Base-by-base conservation (phyloP, 176 grass and related monocot species). In the Paspalum notatum region DNA sequence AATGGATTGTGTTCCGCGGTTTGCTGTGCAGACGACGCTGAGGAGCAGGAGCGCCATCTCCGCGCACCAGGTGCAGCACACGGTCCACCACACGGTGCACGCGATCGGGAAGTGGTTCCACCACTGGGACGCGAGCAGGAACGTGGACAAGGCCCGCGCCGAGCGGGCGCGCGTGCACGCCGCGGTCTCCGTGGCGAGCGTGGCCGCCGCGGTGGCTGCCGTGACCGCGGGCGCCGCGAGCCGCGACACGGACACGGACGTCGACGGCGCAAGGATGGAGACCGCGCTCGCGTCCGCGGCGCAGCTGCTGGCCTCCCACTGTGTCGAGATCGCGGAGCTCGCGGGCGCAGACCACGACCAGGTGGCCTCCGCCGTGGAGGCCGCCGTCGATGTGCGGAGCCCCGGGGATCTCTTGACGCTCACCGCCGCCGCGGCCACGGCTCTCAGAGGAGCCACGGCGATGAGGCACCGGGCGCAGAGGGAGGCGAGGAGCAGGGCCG, bases 331-430 rank as follows among this genome's bases (percentile, higher is more conserved):
- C 49, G 95, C 95, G 43, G 90, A 93, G 86, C 85, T 92, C 39
- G 67, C 88, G 1, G 95, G 92, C 7, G 90, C 92, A 49, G 76
- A 87, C 71, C 95, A 85, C 50, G 92, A 89, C 75, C 95, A 89
- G 72, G 86, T 98, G 50, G 73, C 85, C 1, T 81, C 88, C 32
- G 90, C 95, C 5, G 79, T 98, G 52, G 90, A 90, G 61, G 86
- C 86, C 48, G 95, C 92, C 0, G 88, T 95, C 14, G 95, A 95
- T 55, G 74, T 93, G 16, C 85, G 79, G 75, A 88, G 88, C 68
- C 80, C 95, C 12, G 92, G 95, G 2, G 92, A 98, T 66, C 91
- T 98, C 42, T 68, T 91, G 90, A 98, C 95, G 39, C 93, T 98
- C 57, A 93, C 92, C 8, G 92, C 95, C 12, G 90, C 95, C 13